These are phyloP conservation scores for Globisporangium emineosum DNA, from an alignment of 352 stramenopile genomes.

Conservation along the genomic window DNA sequence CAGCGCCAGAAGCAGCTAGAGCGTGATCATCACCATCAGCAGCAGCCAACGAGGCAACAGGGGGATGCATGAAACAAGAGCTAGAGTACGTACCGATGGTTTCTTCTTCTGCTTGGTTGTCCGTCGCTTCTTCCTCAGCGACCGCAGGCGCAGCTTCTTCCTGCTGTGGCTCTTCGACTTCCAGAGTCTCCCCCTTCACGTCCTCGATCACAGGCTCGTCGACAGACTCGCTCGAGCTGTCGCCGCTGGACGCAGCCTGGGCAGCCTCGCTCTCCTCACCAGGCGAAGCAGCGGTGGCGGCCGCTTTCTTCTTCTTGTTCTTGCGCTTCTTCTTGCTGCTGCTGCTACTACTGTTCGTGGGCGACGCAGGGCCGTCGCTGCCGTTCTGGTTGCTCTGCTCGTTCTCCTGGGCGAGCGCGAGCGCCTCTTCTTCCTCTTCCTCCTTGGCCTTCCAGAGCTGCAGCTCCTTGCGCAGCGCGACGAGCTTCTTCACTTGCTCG, in stretches of 20 bases:
- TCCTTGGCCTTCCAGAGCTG: conserved; percentile 45
- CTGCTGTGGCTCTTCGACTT: conserved; percentile 8
- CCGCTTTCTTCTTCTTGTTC: conserved; percentile 24
- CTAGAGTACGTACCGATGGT: conserved; percentile 12
- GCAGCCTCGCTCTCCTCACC: conserved; percentile 1
- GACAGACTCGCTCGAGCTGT: conserved; percentile 14
- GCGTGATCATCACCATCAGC: conserved; percentile 1
- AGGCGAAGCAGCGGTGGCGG: not conserved
- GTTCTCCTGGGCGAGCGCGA: conserved; percentile 12
- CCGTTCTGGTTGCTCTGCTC: conserved; percentile 21
- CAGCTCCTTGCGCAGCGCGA: conserved; percentile 69
- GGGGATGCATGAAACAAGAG: not conserved
- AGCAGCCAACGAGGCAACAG: conserved; percentile 1
- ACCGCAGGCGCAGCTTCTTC: not conserved
- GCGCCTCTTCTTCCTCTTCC: conserved; percentile 17
- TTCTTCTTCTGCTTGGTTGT: conserved; percentile 18
- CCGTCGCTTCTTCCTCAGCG: not conserved
- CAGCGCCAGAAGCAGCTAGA: not conserved
- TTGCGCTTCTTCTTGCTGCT: conserved; percentile 27
- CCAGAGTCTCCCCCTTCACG: conserved; percentile 6
- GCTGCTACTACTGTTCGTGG: conserved; percentile 17
- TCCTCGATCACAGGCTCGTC: conserved; percentile 9
- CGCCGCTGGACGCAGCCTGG: not conserved
- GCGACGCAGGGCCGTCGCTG: conserved; percentile 13
- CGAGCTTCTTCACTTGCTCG: conserved; percentile 53